These are phyloP conservation scores for Triangularia verruculosa DNA, from an alignment of 2,329 filamentous ascomycete species.

Conservation along the genomic window DNA sequence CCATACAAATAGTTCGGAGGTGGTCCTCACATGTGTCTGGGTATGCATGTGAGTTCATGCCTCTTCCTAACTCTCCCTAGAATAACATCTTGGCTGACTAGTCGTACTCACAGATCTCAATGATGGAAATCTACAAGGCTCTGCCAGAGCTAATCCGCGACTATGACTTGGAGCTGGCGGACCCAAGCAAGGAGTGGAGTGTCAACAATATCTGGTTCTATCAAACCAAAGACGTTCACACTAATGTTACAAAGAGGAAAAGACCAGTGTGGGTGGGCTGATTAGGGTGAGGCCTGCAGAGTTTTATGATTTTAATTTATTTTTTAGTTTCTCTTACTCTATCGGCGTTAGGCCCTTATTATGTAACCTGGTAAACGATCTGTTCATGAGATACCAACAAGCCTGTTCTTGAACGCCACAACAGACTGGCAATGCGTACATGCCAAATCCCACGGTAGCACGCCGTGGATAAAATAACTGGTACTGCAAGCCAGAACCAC, in stretches of 20 bases:
- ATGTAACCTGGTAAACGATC: too few relatives aligned
- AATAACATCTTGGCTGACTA: background rate
- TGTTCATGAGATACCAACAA: too few relatives aligned
- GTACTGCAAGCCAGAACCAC: too few relatives aligned
- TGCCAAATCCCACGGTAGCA: too few relatives aligned
- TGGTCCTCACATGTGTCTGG: constrained; percentile 35
- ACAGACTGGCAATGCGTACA: too few relatives aligned
- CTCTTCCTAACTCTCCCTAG: background rate
- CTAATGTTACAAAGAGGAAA: background rate
- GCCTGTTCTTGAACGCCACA: too few relatives aligned
- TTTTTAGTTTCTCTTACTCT: background rate
- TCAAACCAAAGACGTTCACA: background rate
- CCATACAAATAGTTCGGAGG: constrained; percentile 30
- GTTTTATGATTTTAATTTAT: too few relatives aligned
- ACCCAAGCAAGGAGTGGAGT: constrained; percentile 11
- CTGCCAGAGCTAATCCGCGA: constrained; percentile 42
- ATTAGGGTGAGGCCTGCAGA: background rate
- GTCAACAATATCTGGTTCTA: constrained; percentile 6
- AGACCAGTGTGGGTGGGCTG: background rate
- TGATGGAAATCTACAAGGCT: constrained; percentile 34
- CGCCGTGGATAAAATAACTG: too few relatives aligned
- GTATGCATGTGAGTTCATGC: constrained; percentile 20
- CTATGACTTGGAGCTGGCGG: constrained; percentile 28
- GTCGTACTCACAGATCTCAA: constrained; percentile 27
- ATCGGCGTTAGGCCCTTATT: background rate